Percentiles rank a stretch among this genome's conserved stretches.
phyloP scores from a whole-genome alignment of 2,329 filamentous ascomycete genomes.

The Aspergillus aculeatinus region DNA sequence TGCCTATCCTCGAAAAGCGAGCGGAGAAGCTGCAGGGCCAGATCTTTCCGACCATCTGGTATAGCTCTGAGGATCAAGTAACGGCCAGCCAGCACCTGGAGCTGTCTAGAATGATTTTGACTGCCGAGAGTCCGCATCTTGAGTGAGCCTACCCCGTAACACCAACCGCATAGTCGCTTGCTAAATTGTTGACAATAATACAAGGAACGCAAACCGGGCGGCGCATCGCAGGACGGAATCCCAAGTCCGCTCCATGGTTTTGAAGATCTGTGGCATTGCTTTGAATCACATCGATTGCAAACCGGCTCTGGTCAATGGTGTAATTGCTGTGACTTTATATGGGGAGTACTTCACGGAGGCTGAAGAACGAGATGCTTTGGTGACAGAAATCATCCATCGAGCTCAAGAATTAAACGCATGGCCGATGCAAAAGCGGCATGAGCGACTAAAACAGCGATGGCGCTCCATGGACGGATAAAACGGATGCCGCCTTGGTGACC shows the following conservation, averaged over 20 bases:
- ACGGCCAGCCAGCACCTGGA: slow-evolving; percentile 23
- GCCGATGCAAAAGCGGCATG: slow-evolving; percentile 49
- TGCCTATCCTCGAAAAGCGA: slow-evolving; percentile 16
- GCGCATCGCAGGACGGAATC: slow-evolving; percentile 20
- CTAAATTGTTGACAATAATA: not conserved
- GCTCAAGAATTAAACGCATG: slow-evolving; percentile 26
- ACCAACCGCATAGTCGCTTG: not conserved
- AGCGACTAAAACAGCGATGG: slow-evolving; percentile 17
- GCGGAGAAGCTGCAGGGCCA: slow-evolving; percentile 20
- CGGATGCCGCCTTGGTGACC: too few species aligned
- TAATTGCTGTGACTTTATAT: slow-evolving; percentile 21
- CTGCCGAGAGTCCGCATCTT: slow-evolving; percentile 20
- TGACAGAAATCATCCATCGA: slow-evolving; percentile 17
- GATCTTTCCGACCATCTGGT: slow-evolving; percentile 26
- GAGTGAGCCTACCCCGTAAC: slow-evolving; percentile 8
- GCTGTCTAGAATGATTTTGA: slow-evolving; percentile 23
- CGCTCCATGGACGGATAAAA: slow-evolving; percentile 51
- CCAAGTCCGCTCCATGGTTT: slow-evolving; percentile 20
- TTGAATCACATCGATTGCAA: slow-evolving; percentile 14
- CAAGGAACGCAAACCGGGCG: slow-evolving; percentile 12
- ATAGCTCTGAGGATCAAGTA: slow-evolving; percentile 21
- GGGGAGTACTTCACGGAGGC: slow-evolving; percentile 22
- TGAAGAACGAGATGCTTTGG: slow-evolving; percentile 18
- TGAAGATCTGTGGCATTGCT: slow-evolving; percentile 23
- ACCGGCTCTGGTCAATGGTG: slow-evolving; percentile 24